These are phyloP conservation scores for Periconia sp. DNA, from an alignment of 2,329 filamentous ascomycete species.

Conservation along the genomic window DNA sequence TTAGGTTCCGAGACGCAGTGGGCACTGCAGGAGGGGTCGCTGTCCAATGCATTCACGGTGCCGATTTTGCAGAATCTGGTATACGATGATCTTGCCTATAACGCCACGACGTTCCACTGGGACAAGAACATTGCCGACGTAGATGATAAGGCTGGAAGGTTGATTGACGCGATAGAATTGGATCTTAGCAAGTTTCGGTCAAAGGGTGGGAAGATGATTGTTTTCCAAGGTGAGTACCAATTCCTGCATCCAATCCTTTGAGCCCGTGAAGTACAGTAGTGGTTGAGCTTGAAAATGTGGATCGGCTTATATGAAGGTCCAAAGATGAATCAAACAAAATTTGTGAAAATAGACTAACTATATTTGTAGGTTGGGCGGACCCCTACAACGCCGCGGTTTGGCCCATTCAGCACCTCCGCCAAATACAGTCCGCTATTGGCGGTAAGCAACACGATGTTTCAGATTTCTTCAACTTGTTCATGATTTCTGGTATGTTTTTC, in stretches of 20 bases:
- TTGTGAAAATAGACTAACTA: conserved; percentile 44
- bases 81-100: conserved; percentile 41
- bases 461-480: not conserved
- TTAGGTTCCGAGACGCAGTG: conserved; percentile 45
- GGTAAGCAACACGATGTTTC: not conserved
- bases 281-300: too few relatives aligned
- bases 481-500: not conserved
- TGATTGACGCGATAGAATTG: too few relatives aligned
- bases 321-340: too few relatives aligned
- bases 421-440: not conserved
- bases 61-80: conserved; percentile 49
- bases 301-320: too few relatives aligned
- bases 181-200: too few relatives aligned
- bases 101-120: conserved; percentile 42
- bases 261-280: too few relatives aligned
- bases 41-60: conserved; percentile 40
- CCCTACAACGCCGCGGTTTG: not conserved
- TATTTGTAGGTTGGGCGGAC: conserved; percentile 33
- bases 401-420: not conserved
- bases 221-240: too few relatives aligned
- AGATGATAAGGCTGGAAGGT: too few relatives aligned
- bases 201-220: too few relatives aligned
- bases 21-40: conserved; percentile 37
- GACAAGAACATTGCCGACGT: conserved; percentile 31
- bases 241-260: too few relatives aligned